Evolutionary conservation across 768 basidiomycete species (phyloP).

Genomic region (Rubroboletus pulcherrimus): DNA sequence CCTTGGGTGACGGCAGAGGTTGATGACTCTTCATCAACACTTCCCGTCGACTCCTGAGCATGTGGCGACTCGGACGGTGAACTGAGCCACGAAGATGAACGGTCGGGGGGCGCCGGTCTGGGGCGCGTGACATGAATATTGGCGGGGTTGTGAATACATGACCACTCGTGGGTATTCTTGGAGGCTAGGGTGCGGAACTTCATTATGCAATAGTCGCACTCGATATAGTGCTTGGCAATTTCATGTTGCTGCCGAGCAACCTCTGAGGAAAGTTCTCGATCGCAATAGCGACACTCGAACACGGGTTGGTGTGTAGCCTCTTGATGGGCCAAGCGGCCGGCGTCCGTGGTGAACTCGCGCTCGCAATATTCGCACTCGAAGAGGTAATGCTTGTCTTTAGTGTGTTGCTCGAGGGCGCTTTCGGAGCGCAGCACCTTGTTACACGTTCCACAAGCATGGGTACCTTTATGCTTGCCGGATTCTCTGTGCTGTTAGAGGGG

Average conservation of each 20-base stretch:
- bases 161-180: slow-evolving; percentile 5
- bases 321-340: slow-evolving; percentile 10
- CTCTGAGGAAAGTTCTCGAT: slow-evolving; percentile 1
- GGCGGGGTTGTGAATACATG: slow-evolving; percentile 3
- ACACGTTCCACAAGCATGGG: slow-evolving; percentile 7
- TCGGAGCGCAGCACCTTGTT: not conserved
- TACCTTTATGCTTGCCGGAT: slow-evolving; percentile 2
- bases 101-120: not conserved
- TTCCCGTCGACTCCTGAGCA: not conserved
- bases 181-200: not conserved
- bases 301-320: slow-evolving; percentile 1
- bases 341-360: slow-evolving; percentile 2
- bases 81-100: not conserved
- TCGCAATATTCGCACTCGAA: slow-evolving; percentile 20
- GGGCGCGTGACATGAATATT: not conserved
- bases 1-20: not conserved
- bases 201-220: slow-evolving; percentile 5
- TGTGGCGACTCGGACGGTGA: not conserved
- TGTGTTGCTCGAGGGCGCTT: slow-evolving; percentile 17
- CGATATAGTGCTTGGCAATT: not conserved
- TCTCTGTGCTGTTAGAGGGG: slow-evolving; percentile 9
- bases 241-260: slow-evolving; percentile 11
- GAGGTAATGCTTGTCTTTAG: slow-evolving; percentile 2
- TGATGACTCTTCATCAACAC: not conserved
- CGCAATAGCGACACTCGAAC: slow-evolving; percentile 13